A percentile compares a stretch with the other conserved stretches of the same genome.
Evolutionary conservation across 805 yeast species (phyloP).

Genomic region (Spathaspora girioi): DNA sequence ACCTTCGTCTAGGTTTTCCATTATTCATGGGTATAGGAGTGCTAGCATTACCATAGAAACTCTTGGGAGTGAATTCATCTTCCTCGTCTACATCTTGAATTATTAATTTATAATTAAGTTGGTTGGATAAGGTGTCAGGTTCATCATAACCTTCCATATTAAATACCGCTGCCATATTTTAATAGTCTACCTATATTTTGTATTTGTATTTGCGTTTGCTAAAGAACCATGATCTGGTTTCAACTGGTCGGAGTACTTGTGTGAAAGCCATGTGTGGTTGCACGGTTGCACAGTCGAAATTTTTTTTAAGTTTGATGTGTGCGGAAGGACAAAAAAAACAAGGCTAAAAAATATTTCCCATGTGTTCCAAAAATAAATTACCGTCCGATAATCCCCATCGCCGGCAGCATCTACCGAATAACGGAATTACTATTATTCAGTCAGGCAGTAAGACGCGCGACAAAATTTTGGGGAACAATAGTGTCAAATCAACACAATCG

Average conservation of each 20-base stretch:
- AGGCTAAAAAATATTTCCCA: neutral
- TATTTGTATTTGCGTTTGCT: neutral
- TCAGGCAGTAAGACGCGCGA: too few species aligned
- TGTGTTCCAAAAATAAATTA: neutral
- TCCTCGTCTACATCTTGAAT: constrained; percentile 2
- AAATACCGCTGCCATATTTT: constrained; percentile 30
- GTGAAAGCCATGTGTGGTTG: neutral
- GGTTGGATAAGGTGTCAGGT: constrained; percentile 3
- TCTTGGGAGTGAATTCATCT: constrained; percentile 2
- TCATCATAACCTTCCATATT: constrained; percentile 33
- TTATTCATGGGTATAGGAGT: constrained; percentile 17
- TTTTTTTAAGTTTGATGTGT: neutral
- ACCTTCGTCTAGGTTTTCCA: constrained; percentile 15
- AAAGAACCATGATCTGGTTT: neutral
- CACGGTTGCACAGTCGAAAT: neutral
- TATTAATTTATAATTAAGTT: neutral
- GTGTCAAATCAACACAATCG: neutral
- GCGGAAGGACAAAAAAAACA: neutral
- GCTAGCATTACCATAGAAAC: constrained; percentile 8
- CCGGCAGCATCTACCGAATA: too few species aligned
- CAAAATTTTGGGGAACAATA: too few species aligned
- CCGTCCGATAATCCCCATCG: neutral
- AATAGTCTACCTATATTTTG: neutral
- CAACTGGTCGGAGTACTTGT: neutral
- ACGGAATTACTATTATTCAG: too few species aligned